phyloP scores from a whole-genome alignment of 2,329 filamentous ascomycete genomes.

The Clonostachys chloroleuca region DNA sequence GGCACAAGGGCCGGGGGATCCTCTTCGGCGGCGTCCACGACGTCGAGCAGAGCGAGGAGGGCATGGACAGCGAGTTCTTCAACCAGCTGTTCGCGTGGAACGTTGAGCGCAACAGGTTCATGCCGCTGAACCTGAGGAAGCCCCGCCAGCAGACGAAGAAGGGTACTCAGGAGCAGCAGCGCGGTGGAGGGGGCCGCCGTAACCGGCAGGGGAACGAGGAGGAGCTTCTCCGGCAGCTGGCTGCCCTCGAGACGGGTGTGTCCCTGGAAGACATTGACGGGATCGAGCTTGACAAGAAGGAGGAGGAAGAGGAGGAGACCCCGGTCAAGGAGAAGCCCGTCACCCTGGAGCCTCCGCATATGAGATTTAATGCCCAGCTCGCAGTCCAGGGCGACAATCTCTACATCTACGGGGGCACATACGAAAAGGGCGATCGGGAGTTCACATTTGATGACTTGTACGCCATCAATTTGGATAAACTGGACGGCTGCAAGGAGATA shows the following conservation, averaged over 20 bases:
- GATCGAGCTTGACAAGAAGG: constrained; percentile 44
- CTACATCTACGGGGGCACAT: constrained; percentile 94
- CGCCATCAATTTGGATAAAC: constrained; percentile 86
- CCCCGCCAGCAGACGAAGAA: constrained; percentile 57
- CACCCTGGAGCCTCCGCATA: constrained; percentile 80
- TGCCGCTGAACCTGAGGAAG: constrained; percentile 74
- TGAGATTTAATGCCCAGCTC: constrained; percentile 85
- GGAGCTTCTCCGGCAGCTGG: constrained; percentile 81
- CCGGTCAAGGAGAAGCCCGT: constrained; percentile 60
- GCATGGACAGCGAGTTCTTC: constrained; percentile 97
- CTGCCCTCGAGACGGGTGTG: constrained; percentile 85
- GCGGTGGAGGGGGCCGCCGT: constrained; percentile 53
- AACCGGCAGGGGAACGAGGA: constrained; percentile 90
- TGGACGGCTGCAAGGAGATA: constrained; percentile 90
- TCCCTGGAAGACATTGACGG: constrained; percentile 55
- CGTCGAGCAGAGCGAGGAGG: constrained; percentile 86
- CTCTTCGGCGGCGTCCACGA: constrained; percentile 94
- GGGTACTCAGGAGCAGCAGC: constrained; percentile 49
- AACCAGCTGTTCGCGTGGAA: constrained; percentile 91
- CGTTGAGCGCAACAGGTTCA: constrained; percentile 91
- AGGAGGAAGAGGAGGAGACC: constrained; percentile 49
- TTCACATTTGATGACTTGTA: constrained; percentile 96
- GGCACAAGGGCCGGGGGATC: constrained; percentile 89
- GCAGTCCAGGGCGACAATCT: constrained; percentile 88
- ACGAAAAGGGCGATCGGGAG: constrained; percentile 90